These are phyloP conservation scores for Trichoderma simmonsii DNA, from an alignment of 2,329 filamentous ascomycete species.

Conservation along the genomic window DNA sequence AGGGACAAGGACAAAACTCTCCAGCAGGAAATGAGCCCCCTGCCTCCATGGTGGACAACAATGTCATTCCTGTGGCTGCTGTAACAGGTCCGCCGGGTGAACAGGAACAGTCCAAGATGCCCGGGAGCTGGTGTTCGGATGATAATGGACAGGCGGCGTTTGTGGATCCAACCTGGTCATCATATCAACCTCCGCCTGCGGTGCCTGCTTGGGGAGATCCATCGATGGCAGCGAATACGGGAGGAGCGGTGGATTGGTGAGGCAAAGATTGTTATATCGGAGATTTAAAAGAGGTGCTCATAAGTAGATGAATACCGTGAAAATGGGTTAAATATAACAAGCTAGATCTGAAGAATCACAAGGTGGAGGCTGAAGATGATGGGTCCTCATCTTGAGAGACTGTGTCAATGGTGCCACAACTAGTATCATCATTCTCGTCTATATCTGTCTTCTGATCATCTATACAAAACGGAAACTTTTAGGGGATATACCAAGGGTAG, in stretches of 20 bases:
- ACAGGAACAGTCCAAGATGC: slow-evolving; percentile 26
- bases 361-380: not conserved
- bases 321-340: not conserved
- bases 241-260: slow-evolving; percentile 27
- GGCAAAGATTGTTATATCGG: not conserved
- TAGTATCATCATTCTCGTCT: not conserved
- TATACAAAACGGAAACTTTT: rapidly evolving
- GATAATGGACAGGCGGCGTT: slow-evolving; percentile 17
- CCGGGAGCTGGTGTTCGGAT: slow-evolving; percentile 29
- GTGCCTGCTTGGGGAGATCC: slow-evolving; percentile 31
- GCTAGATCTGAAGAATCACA: not conserved
- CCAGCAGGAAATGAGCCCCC: not conserved
- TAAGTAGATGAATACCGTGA: not conserved
- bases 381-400: not conserved
- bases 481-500: too few species aligned
- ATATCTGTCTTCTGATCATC: not conserved
- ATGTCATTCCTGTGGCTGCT: not conserved
- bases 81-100: not conserved
- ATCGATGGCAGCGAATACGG: slow-evolving; percentile 32
- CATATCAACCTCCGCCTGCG: not conserved
- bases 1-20: slow-evolving; percentile 21
- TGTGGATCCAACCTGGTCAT: not conserved
- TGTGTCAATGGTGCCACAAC: not conserved
- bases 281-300: not conserved
- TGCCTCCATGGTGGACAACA: slow-evolving; percentile 1